phyloP scores from a whole-genome alignment of 148 eudicot genomes.

The Arbutus unedo region DNA sequence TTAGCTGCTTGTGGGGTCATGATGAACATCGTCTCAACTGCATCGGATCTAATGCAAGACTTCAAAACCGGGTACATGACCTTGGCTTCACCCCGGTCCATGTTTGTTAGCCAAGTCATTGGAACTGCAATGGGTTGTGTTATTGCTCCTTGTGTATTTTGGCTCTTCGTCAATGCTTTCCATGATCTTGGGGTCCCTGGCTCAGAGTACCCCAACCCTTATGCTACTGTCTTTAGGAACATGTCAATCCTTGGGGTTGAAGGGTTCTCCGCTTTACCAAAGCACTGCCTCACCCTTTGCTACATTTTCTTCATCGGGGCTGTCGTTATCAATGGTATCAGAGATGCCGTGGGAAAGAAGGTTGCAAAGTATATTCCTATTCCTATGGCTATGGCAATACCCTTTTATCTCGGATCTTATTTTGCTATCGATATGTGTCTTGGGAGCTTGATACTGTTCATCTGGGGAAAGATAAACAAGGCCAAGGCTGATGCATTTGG shows the following conservation, averaged over 20 bases:
- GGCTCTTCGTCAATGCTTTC: constrained; percentile 58
- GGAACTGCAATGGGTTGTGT: constrained; percentile 69
- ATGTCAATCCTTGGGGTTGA: constrained; percentile 56
- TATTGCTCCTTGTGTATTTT: constrained; percentile 59
- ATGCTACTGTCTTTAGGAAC: constrained; percentile 39
- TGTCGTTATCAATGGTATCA: constrained; percentile 36
- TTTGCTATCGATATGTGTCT: constrained; percentile 68
- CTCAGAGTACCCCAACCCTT: constrained; percentile 45
- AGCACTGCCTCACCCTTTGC: constrained; percentile 50
- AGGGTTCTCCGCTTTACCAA: constrained; percentile 50
- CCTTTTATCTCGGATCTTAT: constrained; percentile 60
- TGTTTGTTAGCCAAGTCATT: constrained; percentile 61
- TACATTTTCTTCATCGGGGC: constrained; percentile 37
- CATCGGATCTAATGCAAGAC: constrained; percentile 70
- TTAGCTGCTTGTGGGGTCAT: constrained; percentile 88
- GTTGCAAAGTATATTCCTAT: constrained; percentile 43
- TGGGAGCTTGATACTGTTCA: constrained; percentile 55
- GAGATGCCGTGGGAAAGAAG: constrained; percentile 29
- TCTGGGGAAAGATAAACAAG: constrained; percentile 43
- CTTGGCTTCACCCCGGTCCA: constrained; percentile 57
- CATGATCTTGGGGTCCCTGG: constrained; percentile 34
- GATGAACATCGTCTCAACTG: constrained; percentile 78
- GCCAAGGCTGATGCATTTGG: constrained; percentile 45
- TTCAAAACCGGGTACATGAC: constrained; percentile 80
- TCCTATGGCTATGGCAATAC: constrained; percentile 77